Evolutionary conservation across 805 yeast species (phyloP).

Genomic region (Metschnikowia chrysomelidarum): DNA sequence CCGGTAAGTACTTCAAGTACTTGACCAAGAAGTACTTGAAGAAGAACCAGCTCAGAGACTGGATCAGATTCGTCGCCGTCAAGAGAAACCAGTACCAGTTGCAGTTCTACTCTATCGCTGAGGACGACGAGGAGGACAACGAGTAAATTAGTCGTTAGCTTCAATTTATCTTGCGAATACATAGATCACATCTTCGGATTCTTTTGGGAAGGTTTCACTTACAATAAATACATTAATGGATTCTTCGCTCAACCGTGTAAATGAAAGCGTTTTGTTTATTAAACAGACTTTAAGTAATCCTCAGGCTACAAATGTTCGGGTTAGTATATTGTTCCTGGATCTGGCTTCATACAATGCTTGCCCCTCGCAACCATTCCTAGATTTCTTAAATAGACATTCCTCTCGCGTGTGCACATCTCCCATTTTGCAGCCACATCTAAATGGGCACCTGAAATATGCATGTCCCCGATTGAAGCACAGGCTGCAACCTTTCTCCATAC

Average conservation of each 20-base stretch:
- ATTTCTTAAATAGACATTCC: background rate
- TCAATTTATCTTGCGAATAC: conserved; percentile 4
- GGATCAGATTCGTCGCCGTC: conserved; percentile 98
- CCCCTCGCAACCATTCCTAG: background rate
- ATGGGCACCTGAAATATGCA: background rate
- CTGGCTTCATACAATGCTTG: background rate
- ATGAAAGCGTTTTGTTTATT: background rate
- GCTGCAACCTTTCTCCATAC: conserved; percentile 1
- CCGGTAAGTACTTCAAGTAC: conserved; percentile 99
- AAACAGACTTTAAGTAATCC: background rate
- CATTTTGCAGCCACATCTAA: conserved; percentile 1
- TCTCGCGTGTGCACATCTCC: background rate
- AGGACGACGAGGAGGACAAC: conserved; percentile 65
- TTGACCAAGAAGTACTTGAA: conserved; percentile 99
- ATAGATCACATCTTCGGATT: conserved; percentile 8
- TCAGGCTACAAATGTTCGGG: background rate
- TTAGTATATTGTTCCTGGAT: background rate
- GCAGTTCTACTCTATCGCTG: conserved; percentile 98
- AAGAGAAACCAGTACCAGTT: conserved; percentile 94
- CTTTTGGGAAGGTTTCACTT: conserved; percentile 9
- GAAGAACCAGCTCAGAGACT: conserved; percentile 99
- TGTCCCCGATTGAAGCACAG: background rate
- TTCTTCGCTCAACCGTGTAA: background rate
- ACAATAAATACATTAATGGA: conserved; percentile 7
- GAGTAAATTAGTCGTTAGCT: conserved; percentile 52